Evolutionary conservation across 352 stramenopile genomes (phyloP).

Genomic region (Phytophthora sansomeana): DNA sequence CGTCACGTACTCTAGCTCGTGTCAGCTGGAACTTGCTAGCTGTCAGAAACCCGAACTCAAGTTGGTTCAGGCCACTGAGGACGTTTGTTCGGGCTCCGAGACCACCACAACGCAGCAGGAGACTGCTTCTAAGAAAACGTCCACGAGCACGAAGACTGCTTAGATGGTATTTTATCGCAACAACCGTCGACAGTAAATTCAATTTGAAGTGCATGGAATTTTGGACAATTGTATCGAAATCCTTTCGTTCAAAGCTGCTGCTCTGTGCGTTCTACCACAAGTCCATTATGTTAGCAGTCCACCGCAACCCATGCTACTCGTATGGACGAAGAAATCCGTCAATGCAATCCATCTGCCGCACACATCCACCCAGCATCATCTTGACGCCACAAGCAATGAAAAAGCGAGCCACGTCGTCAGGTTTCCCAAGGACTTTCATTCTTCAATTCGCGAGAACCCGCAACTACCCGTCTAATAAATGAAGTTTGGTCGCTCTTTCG

Average conservation of each 20-base stretch:
- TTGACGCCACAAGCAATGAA: slow-evolving; percentile 3
- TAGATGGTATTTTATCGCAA: slow-evolving; percentile 5
- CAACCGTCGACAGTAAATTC: slow-evolving; percentile 13
- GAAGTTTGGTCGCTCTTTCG: slow-evolving; percentile 1
- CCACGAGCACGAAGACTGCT: slow-evolving; percentile 17
- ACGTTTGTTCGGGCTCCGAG: slow-evolving; percentile 18
- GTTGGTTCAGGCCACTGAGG: slow-evolving; percentile 22
- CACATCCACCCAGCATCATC: background rate
- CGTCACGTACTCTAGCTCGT: slow-evolving; percentile 42
- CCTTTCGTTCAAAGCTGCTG: too few relatives aligned
- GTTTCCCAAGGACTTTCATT: slow-evolving; percentile 18
- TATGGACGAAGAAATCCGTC: background rate
- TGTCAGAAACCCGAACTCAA: slow-evolving; percentile 33
- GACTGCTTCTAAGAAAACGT: slow-evolving; percentile 19
- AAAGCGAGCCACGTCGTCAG: background rate
- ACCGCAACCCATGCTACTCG: background rate
- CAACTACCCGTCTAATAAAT: background rate
- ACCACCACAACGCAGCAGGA: slow-evolving; percentile 21
- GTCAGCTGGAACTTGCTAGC: slow-evolving; percentile 29
- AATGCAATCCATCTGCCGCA: background rate
- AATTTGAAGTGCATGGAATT: slow-evolving; percentile 5
- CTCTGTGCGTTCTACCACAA: too few relatives aligned
- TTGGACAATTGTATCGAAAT: too few relatives aligned
- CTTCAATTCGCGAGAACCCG: background rate
- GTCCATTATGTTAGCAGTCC: too few relatives aligned